Evolutionary conservation across 2,329 filamentous ascomycete genomes (phyloP), one percentile per base, ranked within the genome.

Genomic region (Sclerotinia sclerotiorum): DNA sequence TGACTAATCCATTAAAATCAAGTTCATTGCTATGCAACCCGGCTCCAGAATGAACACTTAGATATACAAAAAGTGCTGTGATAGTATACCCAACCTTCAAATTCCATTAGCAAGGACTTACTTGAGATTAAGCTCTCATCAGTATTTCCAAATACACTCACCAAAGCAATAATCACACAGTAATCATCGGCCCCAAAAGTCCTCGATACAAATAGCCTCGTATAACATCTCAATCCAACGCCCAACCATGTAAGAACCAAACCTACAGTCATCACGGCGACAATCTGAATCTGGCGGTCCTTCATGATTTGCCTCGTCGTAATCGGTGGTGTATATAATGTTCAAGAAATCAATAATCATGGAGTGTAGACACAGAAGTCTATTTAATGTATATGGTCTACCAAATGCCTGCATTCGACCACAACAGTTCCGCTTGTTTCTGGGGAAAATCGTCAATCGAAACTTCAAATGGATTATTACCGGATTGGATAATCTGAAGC

Each of bases 171-270:
- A 17, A 67, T 0, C 10, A 62, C 52, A 39, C 58, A 67, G 62
- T 54, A 39, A 62, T 67, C 65, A 55, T 67, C 65, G 10, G 11
- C 39, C 24, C 65, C 65, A 46, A 67, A 62, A 15, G 35, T 61
- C 35, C 29, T 62, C 11, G 55, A 42, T 21, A 67, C 2, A 7
- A 44, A 21, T 17, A 35, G 44, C 35, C 65, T 56, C 5, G 24
- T 29, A 15, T 67, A 62, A 52, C 65, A 67, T 46, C 65, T 27
- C 46, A 67, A 46, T 11, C 29, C 48, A 29, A 52, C 65, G n/a
- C 32, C 48, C 7, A 46, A 19, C 65, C 48, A 67, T 5, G 65
- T 35, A 21, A 67, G 24, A 54, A 62, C 10, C n/a, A 67, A 1
- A 10, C 49, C 27, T 2, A 35, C 3, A 10, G 49, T 39, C 2